Evolutionary conservation across 2,329 filamentous ascomycete genomes (phyloP).

Genomic region (Aspergillus vadensis): DNA sequence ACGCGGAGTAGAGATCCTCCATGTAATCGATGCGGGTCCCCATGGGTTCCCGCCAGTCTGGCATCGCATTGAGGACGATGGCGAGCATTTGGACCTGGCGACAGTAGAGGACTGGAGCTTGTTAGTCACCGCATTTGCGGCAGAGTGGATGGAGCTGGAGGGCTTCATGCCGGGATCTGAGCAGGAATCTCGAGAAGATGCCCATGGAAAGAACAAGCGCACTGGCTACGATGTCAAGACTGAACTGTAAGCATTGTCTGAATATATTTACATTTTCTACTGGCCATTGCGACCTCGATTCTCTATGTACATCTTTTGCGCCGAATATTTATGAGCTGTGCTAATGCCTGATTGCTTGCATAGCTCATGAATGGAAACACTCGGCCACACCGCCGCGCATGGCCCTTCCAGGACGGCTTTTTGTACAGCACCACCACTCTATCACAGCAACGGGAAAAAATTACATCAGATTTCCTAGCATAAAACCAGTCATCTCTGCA

Average conservation of each 20-base stretch:
- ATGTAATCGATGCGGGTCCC: conserved; percentile 71
- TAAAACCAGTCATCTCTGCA: conserved; percentile 51
- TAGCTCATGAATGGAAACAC: conserved; percentile 19
- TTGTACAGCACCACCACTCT: no score
- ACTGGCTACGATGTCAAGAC: conserved; percentile 32
- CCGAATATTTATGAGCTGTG: conserved; percentile 4
- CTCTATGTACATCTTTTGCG: background rate
- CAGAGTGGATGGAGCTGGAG: conserved; percentile 89
- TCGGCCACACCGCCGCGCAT: no score
- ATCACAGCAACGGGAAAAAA: no score
- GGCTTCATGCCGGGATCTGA: conserved; percentile 45
- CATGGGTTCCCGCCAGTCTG: conserved; percentile 73
- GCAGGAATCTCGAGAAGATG: background rate
- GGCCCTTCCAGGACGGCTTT: no score
- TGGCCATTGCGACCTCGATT: conserved; percentile 3
- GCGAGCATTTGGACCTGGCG: conserved; percentile 75
- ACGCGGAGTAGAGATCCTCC: conserved; percentile 82
- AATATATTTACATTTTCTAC: conserved; percentile 11
- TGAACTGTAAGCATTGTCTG: conserved; percentile 44
- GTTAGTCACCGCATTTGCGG: conserved; percentile 79
- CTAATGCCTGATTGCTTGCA: conserved; percentile 18
- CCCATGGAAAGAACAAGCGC: conserved; percentile 12
- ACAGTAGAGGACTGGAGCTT: conserved; percentile 86
- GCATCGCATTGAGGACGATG: conserved; percentile 84
- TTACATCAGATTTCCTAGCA: conserved; percentile 43